Percentiles rank a stretch among this genome's conserved stretches.
phyloP scores from a whole-genome alignment of 176 grass and related monocot genomes.

The Pontederia paniculata region DNA sequence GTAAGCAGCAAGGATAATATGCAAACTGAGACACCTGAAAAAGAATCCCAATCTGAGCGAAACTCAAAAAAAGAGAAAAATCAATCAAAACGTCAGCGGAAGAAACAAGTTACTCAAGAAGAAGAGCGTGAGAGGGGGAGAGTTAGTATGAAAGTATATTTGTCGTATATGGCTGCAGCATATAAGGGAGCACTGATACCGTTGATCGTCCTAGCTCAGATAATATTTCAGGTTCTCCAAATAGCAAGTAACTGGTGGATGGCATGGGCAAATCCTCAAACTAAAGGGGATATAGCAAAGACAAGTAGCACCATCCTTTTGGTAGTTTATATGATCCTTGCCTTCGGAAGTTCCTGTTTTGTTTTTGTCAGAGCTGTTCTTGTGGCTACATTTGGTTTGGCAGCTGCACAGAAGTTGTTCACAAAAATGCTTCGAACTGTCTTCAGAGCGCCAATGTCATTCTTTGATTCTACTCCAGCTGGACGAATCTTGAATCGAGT shows the following conservation, averaged over 20 bases:
- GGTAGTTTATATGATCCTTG: slow-evolving; percentile 90
- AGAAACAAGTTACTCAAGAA: slow-evolving; percentile 53
- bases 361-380: slow-evolving; percentile 94
- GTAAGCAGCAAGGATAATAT: slow-evolving; percentile 72
- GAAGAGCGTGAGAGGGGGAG: slow-evolving; percentile 89
- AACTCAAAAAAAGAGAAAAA: slow-evolving; percentile 34
- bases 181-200: slow-evolving; percentile 87
- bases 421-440: slow-evolving; percentile 77
- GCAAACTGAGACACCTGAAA: slow-evolving; percentile 44
- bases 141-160: slow-evolving; percentile 86
- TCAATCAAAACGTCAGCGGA: slow-evolving; percentile 27
- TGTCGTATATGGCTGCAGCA: slow-evolving; percentile 93
- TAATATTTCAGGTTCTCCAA: slow-evolving; percentile 89
- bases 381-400: slow-evolving; percentile 98
- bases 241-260: slow-evolving; percentile 99
- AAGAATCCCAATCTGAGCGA: slow-evolving; percentile 21
- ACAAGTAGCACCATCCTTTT: slow-evolving; percentile 59
- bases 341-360: slow-evolving; percentile 93
- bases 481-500: slow-evolving; percentile 89
- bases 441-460: slow-evolving; percentile 96
- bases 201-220: slow-evolving; percentile 76
- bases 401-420: slow-evolving; percentile 87
- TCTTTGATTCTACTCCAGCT: slow-evolving; percentile 88
- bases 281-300: slow-evolving; percentile 68
- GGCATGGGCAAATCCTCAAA: slow-evolving; percentile 97